These are phyloP conservation scores for Filobasidium floriforme DNA, from an alignment of 768 basidiomycete species.

Conservation along the genomic window DNA sequence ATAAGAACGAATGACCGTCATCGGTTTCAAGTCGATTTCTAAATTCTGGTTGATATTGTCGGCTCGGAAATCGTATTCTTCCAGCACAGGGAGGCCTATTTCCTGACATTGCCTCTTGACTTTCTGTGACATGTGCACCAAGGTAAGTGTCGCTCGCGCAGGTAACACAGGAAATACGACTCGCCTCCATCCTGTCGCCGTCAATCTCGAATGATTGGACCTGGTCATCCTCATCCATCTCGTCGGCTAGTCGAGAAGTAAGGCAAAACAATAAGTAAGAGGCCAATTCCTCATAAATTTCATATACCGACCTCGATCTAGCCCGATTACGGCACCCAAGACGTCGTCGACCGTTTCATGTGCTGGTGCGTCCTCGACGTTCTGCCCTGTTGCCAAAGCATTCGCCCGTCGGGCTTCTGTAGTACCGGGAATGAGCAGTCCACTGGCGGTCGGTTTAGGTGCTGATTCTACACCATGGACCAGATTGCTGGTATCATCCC, in stretches of 20 bases:
- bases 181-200: constrained; percentile 83
- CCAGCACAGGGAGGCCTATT: constrained; percentile 93
- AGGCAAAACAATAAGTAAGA: neutral
- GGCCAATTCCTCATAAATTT: neutral
- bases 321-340: constrained; percentile 92
- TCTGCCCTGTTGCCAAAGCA: constrained; percentile 35
- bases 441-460: constrained; percentile 77
- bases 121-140: constrained; percentile 51
- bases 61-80: constrained; percentile 98
- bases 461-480: constrained; percentile 68
- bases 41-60: constrained; percentile 93
- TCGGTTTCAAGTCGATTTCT: constrained; percentile 96
- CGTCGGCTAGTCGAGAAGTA: constrained; percentile 55
- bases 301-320: constrained; percentile 63
- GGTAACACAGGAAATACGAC: constrained; percentile 26
- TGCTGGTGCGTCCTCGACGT: constrained; percentile 46
- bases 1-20: constrained; percentile 93
- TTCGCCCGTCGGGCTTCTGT: constrained; percentile 50
- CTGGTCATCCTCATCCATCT: constrained; percentile 93
- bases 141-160: neutral
- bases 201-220: constrained; percentile 96
- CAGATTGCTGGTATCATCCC: constrained; percentile 56
- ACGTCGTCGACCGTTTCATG: constrained; percentile 60
- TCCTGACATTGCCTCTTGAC: constrained; percentile 96
- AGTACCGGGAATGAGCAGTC: constrained; percentile 77